These are phyloP conservation scores for Blumeria hordei DNA, from an alignment of 2,329 filamentous ascomycete species.

Conservation along the genomic window DNA sequence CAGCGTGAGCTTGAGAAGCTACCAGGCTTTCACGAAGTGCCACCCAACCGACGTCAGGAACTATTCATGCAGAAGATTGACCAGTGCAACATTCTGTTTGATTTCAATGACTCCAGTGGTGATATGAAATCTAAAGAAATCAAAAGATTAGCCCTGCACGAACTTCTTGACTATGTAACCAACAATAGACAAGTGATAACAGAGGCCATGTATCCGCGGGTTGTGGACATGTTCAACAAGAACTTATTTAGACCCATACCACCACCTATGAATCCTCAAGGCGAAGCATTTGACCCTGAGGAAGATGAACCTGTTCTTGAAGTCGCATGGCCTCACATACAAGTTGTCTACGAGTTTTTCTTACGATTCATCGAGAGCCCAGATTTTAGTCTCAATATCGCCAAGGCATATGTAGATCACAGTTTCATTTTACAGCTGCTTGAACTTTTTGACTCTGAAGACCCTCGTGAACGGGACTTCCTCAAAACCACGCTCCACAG, in stretches of 20 bases:
- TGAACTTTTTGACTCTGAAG: conserved; percentile 96
- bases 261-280: conserved; percentile 89
- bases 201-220: conserved; percentile 93
- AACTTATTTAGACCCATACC: conserved; percentile 94
- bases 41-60: conserved; percentile 80
- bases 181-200: conserved; percentile 98
- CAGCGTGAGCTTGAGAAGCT: conserved; percentile 93
- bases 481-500: conserved; percentile 93
- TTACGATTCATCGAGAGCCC: conserved; percentile 96
- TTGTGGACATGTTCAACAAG: conserved; percentile 98
- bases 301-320: conserved; percentile 96
- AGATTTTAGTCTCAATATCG: conserved; percentile 99
- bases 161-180: conserved; percentile 90
- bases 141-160: conserved; percentile 85
- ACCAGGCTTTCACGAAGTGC: conserved; percentile 91
- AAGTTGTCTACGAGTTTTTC: conserved; percentile 99
- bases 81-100: conserved; percentile 98
- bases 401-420: conserved; percentile 96
- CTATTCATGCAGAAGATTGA: conserved; percentile 99
- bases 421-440: conserved; percentile 88
- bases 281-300: conserved; percentile 93
- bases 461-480: conserved; percentile 88
- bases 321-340: conserved; percentile 97
- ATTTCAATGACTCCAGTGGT: conserved; percentile 93
- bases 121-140: conserved; percentile 99